Evolutionary conservation across 306 rosid genomes (phyloP), one percentile per base, ranked within the genome.

Genomic region (Oemleria cerasiformis): DNA sequence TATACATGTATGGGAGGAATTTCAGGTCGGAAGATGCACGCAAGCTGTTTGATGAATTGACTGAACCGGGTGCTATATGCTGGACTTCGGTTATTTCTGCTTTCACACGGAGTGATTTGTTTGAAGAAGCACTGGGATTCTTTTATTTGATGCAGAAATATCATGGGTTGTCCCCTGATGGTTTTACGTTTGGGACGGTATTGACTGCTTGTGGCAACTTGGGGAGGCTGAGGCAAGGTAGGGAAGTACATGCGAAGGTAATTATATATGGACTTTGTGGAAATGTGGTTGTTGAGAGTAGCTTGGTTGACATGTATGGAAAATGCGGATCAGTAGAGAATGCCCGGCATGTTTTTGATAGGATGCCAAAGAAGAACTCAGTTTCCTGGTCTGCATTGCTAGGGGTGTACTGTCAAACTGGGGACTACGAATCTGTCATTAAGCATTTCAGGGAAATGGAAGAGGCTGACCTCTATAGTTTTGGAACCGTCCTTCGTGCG

Each of bases 221-320:
- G 76, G 85, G 89, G 80, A 87, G 88, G 84, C 21, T 86, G 73
- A 87, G 80, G 67, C 96, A 67, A 67, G 98, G 98, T 14, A 83
- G 67, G 44, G 81, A 88, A 80, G 79, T 93, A 61, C 98, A 93
- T 73, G 84, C 82, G 4, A 90, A 79, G 75, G 88, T 88, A 53
- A 57, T 93, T 67, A 64, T 84, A 0, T 74, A 80, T 40, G 96
- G 94, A 38, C 70, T 82, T 36, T 54, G 75, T 38, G 96, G 92
- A 1, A 83, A 90, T 69, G 96, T 93, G 74, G 82, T 93, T 63
- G 96, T 90, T 15, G 96, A 86, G 80, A 90, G 98, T 64, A 93
- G 98, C 74, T 78, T 90, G 54, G 86, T 93, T 73, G 98, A 93
- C 60, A 90, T 93, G 97, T 93, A 93, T 79, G 98, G 98, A 21